Evolutionary conservation across 2,329 filamentous ascomycete genomes (phyloP), one percentile per base, ranked within the genome.

Genomic region (Fusarium avenaceum): DNA sequence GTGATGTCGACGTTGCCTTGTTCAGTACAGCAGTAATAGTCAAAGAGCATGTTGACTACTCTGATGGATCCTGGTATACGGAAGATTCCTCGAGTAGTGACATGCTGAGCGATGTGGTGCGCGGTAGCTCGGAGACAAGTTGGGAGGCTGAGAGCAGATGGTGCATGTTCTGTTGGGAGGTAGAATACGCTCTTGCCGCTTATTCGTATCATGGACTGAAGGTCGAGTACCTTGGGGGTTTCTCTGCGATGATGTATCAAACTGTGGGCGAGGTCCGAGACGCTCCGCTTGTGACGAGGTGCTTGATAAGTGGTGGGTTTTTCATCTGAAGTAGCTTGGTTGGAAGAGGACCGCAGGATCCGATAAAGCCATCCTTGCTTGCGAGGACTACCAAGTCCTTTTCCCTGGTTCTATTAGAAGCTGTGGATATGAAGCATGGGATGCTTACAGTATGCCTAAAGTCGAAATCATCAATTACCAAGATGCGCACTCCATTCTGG

Each of bases 41-140:
- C 85, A 74, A 89, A 90, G 8, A 92, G 78, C 17, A 83, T 80
- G 63, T 84, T 82, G n/a, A 90, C 82, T 5, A 84, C 78, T 49
- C 83, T 83, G 35, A 83, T 74, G 0, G 88, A 89, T 4, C 89
- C 89, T 0, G 88, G 83, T 42, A 90, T 84, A 9, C 88, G 84
- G 63, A 92, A 92, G 9, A 92, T 77, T 1, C 89, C 89, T 35
- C 84, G 82, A 3, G 86, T 85, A 9, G 81, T 79, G 0, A 80
- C 79, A 66, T 90, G 79, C 47, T 90, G 86, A 4, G 88, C 81
- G 11, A 92, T 81, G 74, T 88, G 84, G 66, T 90, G 87, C n/a
- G 86, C 88, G 10, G 87, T 88, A 11, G 89, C 89, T 44, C 89
- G 87, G 48, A 92, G 82, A 67, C 89, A 90, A 6, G 89, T 90